A percentile compares a stretch with the other conserved stretches of the same genome.
Evolutionary conservation across 163 green algal species (phyloP).

Genomic region (Scenedesmus sp.): DNA sequence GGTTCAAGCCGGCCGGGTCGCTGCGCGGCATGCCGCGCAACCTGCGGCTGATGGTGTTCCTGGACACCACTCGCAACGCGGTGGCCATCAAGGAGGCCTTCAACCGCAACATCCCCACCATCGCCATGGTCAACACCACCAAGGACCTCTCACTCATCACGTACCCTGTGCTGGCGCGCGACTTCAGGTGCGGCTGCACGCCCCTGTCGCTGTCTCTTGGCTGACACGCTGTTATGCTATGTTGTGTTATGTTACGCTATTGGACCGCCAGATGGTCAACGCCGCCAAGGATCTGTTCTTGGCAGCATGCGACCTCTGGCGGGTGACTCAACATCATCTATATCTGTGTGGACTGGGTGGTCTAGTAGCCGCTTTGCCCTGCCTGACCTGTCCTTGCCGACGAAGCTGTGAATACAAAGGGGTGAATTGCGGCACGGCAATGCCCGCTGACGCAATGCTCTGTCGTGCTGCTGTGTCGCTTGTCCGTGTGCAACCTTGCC

Average conservation of each 20-base stretch:
- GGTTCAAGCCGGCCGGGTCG: background rate
- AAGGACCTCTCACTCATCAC: conserved; percentile 44
- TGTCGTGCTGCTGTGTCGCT: background rate
- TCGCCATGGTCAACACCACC: conserved; percentile 30
- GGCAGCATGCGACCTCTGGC: too few relatives aligned
- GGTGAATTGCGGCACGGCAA: too few relatives aligned
- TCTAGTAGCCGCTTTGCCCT: too few relatives aligned
- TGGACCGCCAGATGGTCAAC: conserved; percentile 11
- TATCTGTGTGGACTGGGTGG: too few relatives aligned
- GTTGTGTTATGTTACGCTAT: background rate
- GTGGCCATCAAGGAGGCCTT: conserved; percentile 47
- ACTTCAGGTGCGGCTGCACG: conserved; percentile 1
- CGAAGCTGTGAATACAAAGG: background rate
- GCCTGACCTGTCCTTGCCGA: conserved; percentile 33
- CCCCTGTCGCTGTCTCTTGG: too few relatives aligned
- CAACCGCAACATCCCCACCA: conserved; percentile 40
- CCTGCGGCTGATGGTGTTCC: conserved; percentile 53
- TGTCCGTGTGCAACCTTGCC: background rate
- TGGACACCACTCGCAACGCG: conserved; percentile 40
- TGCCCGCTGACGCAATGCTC: too few relatives aligned
- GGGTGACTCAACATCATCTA: too few relatives aligned
- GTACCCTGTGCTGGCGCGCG: conserved; percentile 45
- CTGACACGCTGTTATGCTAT: background rate
- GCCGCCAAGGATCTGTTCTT: too few relatives aligned
- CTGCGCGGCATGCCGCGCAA: background rate